phyloP scores from a whole-genome alignment of 768 basidiomycete species.

The Mycena pura region DNA sequence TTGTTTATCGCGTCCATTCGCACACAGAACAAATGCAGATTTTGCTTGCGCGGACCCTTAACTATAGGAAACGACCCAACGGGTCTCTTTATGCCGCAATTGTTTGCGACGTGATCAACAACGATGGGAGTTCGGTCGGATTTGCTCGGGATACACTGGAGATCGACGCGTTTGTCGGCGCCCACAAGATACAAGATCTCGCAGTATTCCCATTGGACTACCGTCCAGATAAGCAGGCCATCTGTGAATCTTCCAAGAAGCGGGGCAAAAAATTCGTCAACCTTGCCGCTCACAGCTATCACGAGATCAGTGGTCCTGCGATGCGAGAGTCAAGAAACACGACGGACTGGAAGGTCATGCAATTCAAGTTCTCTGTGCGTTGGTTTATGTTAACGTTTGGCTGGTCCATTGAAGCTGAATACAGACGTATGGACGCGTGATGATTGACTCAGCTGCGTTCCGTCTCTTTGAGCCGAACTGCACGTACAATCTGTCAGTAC shows the following conservation, averaged over 20 bases:
- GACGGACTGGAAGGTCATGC: background rate
- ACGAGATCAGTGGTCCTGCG: slow-evolving; percentile 23
- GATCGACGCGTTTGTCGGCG: slow-evolving; percentile 26
- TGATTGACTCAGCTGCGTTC: slow-evolving; percentile 35
- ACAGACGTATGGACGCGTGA: slow-evolving; percentile 33
- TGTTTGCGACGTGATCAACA: slow-evolving; percentile 22
- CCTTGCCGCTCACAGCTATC: slow-evolving; percentile 17
- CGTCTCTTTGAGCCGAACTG: slow-evolving; percentile 29
- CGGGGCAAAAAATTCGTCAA: slow-evolving; percentile 21
- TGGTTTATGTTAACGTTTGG: background rate
- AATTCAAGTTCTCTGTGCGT: slow-evolving; percentile 11
- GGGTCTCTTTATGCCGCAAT: slow-evolving; percentile 1
- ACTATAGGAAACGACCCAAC: background rate
- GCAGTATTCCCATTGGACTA: slow-evolving; percentile 25
- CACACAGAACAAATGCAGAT: slow-evolving; percentile 22
- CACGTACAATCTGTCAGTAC: slow-evolving; percentile 25
- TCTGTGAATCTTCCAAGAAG: slow-evolving; percentile 8
- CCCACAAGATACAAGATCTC: slow-evolving; percentile 28
- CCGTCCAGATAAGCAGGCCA: slow-evolving; percentile 5
- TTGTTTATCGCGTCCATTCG: slow-evolving; percentile 27
- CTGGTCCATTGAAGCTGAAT: background rate
- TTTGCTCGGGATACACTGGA: slow-evolving; percentile 13
- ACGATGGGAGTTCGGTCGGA: slow-evolving; percentile 28
- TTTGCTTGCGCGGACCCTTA: slow-evolving; percentile 11
- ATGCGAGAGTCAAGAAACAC: slow-evolving; percentile 15